Percentiles rank a stretch among this genome's conserved stretches.
Evolutionary conservation across 2,329 filamentous ascomycete genomes (phyloP).

Genomic region (Venturia carpophila): DNA sequence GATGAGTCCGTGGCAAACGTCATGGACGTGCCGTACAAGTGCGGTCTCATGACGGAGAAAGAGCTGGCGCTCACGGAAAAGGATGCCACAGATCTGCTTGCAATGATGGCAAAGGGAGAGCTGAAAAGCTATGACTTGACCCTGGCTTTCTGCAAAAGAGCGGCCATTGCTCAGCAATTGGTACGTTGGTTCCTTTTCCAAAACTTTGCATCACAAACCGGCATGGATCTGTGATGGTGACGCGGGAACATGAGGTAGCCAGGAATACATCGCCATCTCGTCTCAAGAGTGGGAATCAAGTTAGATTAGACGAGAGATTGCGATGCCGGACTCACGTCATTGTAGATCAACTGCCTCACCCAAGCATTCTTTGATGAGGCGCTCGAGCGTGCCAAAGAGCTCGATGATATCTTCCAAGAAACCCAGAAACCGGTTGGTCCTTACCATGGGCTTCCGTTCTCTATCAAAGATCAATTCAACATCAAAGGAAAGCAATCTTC

Average conservation of each 20-base stretch:
- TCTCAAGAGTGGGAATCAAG: background rate
- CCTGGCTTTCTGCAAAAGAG: slow-evolving; percentile 40
- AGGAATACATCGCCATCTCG: background rate
- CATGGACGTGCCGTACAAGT: background rate
- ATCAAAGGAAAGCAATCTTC: slow-evolving; percentile 51
- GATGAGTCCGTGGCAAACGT: slow-evolving; percentile 2
- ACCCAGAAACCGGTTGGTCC: slow-evolving; percentile 31
- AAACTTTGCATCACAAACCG: background rate
- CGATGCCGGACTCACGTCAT: background rate
- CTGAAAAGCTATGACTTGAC: slow-evolving; percentile 33
- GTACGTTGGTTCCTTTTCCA: background rate
- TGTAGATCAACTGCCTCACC: slow-evolving; percentile 31
- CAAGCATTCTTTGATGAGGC: slow-evolving; percentile 33
- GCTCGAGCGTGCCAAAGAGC: slow-evolving; percentile 27
- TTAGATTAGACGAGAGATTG: background rate
- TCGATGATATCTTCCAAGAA: slow-evolving; percentile 23
- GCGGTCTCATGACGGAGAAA: background rate
- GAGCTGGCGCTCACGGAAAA: slow-evolving; percentile 45
- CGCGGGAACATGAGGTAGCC: background rate
- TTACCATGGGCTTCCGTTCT: slow-evolving; percentile 48
- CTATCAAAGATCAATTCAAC: slow-evolving; percentile 51
- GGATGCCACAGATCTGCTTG: slow-evolving; percentile 34
- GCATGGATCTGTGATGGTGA: background rate
- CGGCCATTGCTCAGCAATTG: slow-evolving; percentile 7
- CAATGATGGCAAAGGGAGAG: slow-evolving; percentile 31